Evolutionary conservation across 495 filamentous ascomycete species (phyloP), one percentile per base, ranked within the genome.

Genomic region (Trichoderma erinaceum): DNA sequence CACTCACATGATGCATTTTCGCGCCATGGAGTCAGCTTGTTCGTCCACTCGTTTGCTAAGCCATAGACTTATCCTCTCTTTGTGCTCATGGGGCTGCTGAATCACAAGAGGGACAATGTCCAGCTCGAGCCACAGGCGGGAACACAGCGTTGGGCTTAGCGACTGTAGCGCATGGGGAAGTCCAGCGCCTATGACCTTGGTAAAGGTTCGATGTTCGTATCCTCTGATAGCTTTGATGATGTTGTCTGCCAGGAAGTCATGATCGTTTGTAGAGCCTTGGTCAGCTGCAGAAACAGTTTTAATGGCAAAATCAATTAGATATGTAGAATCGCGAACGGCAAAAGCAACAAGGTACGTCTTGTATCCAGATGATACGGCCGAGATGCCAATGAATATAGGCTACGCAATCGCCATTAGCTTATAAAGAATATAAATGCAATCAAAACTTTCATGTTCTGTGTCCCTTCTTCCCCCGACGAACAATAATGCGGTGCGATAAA

Each of bases 11-110:
- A 92, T 84, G 73, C 89, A 92, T 80, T 93, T 94, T 38, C 92
- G 83, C 3, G 87, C 89, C 86, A 94, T 91, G 0, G 90, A 90
- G 72, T 96, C 92, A 3, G 92, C 91, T 75, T 94, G 89, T 73
- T 96, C 92, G 69, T 93, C 92, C 15, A 92, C 83, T 46, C 83
- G 76, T 70, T 85, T 87, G 8, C 77, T 74, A 46, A 85, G 79
- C 83, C 84, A 84, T 73, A 81, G 82, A 13, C 73, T 76, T 58
- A 72, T 75, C 18, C 79, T 78, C 69, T 82, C 78, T 63, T 79
- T 74, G 65, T 80, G 75, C 41, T 81, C 79, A 38, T 81, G 77
- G 1, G 74, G 72, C 11, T 75, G 76, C 65, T 61, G 25, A 72
- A 84, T 78, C 16, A 87, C 84, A 58, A 95, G 80, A 0, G 89